A percentile compares a stretch with the other conserved stretches of the same genome.
Evolutionary conservation across 2,329 filamentous ascomycete genomes (phyloP).

Genomic region (Chaetomium globosum): DNA sequence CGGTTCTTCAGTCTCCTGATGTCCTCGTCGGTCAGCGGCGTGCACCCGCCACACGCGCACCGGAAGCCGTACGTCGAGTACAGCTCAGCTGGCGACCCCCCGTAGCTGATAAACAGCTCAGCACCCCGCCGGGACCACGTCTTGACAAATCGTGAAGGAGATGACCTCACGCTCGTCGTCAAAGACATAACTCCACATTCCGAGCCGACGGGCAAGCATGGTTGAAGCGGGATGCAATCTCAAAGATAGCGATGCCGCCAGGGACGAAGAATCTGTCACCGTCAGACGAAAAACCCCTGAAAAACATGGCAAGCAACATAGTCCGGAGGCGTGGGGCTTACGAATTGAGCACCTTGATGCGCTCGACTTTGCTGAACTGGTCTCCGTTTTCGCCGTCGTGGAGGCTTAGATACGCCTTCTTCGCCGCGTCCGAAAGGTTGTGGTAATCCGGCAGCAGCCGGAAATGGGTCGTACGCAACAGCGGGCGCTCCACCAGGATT

Average conservation of each 20-base stretch:
- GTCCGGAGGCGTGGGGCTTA: conserved; percentile 39
- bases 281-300: conserved; percentile 7
- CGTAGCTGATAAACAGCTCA: conserved; percentile 58
- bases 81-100: conserved; percentile 44
- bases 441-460: conserved; percentile 45
- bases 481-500: conserved; percentile 51
- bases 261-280: conserved; percentile 36
- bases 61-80: conserved; percentile 55
- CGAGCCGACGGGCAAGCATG: conserved; percentile 54
- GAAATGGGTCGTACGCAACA: conserved; percentile 43
- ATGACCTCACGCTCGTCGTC: conserved; percentile 44
- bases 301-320: not conserved
- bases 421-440: conserved; percentile 40
- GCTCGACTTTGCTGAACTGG: conserved; percentile 39
- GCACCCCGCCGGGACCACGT: conserved; percentile 48
- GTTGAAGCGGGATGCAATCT: conserved; percentile 60
- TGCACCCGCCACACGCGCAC: conserved; percentile 55
- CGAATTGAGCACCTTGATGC: conserved; percentile 53
- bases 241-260: conserved; percentile 48
- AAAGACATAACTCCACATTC: conserved; percentile 53
- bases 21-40: conserved; percentile 23
- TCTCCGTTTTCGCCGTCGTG: conserved; percentile 42
- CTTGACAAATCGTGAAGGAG: conserved; percentile 45
- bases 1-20: conserved; percentile 10
- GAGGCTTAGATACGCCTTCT: conserved; percentile 45